Evolutionary conservation across 2,329 filamentous ascomycete genomes (phyloP).

Genomic region (Karstenula rhodostoma): DNA sequence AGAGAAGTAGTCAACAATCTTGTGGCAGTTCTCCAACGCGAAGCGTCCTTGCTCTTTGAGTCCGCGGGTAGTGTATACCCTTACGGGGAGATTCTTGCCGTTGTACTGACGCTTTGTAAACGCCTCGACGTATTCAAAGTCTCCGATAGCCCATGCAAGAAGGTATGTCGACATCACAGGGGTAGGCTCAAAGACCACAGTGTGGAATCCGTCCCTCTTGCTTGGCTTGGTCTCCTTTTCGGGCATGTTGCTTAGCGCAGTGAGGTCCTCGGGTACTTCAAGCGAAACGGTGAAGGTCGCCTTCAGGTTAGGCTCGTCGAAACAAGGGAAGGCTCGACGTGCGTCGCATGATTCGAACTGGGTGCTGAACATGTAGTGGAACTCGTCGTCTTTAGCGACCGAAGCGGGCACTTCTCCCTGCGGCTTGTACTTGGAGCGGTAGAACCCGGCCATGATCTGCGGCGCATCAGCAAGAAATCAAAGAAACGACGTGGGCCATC

Average conservation of each 20-base stretch:
- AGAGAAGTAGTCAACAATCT: constrained; percentile 96
- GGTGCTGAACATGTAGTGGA: constrained; percentile 81
- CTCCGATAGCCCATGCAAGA: constrained; percentile 92
- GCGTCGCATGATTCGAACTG: constrained; percentile 98
- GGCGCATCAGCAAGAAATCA: constrained; percentile 6
- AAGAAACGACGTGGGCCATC: constrained; percentile 9
- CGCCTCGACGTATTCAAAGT: constrained; percentile 96
- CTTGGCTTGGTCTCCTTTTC: constrained; percentile 78
- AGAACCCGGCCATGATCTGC: constrained; percentile 83
- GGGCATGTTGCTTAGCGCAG: constrained; percentile 95
- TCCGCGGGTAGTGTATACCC: constrained; percentile 95
- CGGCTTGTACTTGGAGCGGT: constrained; percentile 92
- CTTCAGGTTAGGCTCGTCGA: constrained; percentile 97
- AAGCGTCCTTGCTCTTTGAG: constrained; percentile 90
- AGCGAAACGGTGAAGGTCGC: constrained; percentile 94
- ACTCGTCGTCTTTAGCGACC: constrained; percentile 75
- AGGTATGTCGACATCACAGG: constrained; percentile 97
- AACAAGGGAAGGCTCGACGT: constrained; percentile 93
- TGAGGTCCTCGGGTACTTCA: constrained; percentile 86
- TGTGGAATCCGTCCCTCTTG: constrained; percentile 74
- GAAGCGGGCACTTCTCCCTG: constrained; percentile 73
- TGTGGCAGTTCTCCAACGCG: constrained; percentile 88
- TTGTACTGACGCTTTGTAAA: constrained; percentile 91
- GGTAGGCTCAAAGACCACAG: constrained; percentile 88
- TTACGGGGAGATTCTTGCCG: constrained; percentile 87